Conservation (phyloP, 257 asterid species). For the Rhazya stricta region DNA sequence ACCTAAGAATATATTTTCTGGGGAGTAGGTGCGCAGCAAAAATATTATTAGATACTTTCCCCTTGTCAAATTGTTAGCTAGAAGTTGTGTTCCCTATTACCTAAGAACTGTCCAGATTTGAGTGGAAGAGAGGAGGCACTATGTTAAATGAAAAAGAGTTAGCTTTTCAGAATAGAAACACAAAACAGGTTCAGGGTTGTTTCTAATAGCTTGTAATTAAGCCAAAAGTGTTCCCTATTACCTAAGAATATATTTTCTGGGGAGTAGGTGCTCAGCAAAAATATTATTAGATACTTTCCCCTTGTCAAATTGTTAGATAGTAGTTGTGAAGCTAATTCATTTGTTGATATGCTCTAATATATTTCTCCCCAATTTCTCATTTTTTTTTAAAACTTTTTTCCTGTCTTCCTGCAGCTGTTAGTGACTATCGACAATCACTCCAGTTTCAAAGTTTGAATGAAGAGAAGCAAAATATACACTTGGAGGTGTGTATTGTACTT, state of each 20-base stretch:
- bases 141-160: background rate
- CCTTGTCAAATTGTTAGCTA: background rate
- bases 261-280: background rate
- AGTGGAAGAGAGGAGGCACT: background rate
- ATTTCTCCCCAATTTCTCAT: background rate
- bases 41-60: background rate
- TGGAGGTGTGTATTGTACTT: constrained; percentile 58
- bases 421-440: constrained; percentile 94
- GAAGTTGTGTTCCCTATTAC: too few species aligned
- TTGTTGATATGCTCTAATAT: background rate
- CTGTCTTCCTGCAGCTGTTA: constrained; percentile 55
- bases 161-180: background rate
- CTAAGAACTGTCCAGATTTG: too few species aligned
- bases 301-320: background rate
- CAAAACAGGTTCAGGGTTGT: background rate
- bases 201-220: background rate
- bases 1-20: background rate
- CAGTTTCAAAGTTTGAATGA: constrained; percentile 92
- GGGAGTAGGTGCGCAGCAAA: background rate
- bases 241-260: background rate
- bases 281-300: background rate
- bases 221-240: background rate
- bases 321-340: background rate
- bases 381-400: background rate
- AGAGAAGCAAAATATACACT: constrained; percentile 92